Conservation (phyloP, 768 basidiomycete species). For the Amanita phalloides region DNA sequence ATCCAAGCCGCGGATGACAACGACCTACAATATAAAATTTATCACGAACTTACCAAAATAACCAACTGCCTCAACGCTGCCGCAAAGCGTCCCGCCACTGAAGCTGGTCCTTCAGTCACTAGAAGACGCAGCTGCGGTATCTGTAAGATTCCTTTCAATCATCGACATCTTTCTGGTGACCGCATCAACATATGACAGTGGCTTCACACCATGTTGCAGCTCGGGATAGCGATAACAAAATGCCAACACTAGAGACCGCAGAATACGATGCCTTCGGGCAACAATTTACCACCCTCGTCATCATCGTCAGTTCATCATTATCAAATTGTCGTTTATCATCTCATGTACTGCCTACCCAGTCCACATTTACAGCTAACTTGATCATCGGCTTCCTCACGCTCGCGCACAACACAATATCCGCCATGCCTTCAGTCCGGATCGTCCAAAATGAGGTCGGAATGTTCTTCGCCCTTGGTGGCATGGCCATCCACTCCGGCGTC, state of each 20-base stretch:
- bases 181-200: background rate
- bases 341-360: background rate
- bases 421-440: background rate
- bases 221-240: background rate
- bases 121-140: background rate
- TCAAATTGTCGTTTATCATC: background rate
- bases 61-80: background rate
- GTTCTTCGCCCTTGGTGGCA: background rate
- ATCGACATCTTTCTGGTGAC: background rate
- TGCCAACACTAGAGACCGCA: background rate
- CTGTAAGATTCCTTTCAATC: background rate
- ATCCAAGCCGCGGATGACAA: background rate
- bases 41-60: background rate
- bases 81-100: background rate
- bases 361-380: slow-evolving; percentile 5
- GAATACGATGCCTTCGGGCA: slow-evolving; percentile 5
- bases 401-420: background rate
- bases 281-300: slow-evolving; percentile 5
- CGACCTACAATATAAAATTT: background rate
- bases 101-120: background rate
- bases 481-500: slow-evolving; percentile 3
- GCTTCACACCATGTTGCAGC: too few relatives aligned
- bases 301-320: slow-evolving; percentile 3
- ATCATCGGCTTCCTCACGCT: slow-evolving; percentile 4
- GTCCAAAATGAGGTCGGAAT: slow-evolving; percentile 1